A percentile compares a stretch with the other conserved stretches of the same genome.
phyloP scores from a whole-genome alignment of 345 rosid species.

The Punica granatum region DNA sequence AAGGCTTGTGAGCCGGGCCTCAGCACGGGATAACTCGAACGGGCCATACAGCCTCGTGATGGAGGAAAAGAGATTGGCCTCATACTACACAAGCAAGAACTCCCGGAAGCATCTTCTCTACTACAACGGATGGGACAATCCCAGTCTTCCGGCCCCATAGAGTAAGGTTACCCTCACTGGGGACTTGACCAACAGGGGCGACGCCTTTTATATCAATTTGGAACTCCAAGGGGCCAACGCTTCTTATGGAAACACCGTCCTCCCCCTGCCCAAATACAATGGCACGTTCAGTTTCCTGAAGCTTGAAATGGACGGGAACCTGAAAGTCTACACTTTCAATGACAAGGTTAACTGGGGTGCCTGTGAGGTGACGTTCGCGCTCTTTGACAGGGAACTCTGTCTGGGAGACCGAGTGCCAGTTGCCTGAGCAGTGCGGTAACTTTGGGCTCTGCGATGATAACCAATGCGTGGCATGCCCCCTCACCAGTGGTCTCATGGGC shows the following conservation, averaged over 20 bases:
- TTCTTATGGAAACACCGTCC: not conserved
- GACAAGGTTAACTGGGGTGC: constrained; percentile 23
- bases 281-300: constrained; percentile 30
- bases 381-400: constrained; percentile 19
- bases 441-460: constrained; percentile 24
- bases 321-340: constrained; percentile 32
- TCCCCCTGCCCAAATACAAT: constrained; percentile 30
- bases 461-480: constrained; percentile 26
- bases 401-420: constrained; percentile 26
- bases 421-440: constrained; percentile 25
- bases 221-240: not conserved
- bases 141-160: constrained; percentile 3
- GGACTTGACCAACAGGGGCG: constrained; percentile 10
- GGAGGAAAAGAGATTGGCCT: constrained; percentile 28
- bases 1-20: constrained; percentile 47
- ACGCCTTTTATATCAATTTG: constrained; percentile 17
- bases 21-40: constrained; percentile 19
- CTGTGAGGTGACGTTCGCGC: constrained; percentile 34
- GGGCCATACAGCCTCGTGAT: constrained; percentile 56
- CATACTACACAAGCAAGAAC: constrained; percentile 19
- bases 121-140: not conserved
- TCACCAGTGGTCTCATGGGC: constrained; percentile 22
- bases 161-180: constrained; percentile 15
- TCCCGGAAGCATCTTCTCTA: not conserved
- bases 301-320: constrained; percentile 42